A percentile compares a stretch with the other conserved stretches of the same genome.
Conservation (phyloP, 2,329 filamentous ascomycete genomes). For the Claviceps africana region DNA sequence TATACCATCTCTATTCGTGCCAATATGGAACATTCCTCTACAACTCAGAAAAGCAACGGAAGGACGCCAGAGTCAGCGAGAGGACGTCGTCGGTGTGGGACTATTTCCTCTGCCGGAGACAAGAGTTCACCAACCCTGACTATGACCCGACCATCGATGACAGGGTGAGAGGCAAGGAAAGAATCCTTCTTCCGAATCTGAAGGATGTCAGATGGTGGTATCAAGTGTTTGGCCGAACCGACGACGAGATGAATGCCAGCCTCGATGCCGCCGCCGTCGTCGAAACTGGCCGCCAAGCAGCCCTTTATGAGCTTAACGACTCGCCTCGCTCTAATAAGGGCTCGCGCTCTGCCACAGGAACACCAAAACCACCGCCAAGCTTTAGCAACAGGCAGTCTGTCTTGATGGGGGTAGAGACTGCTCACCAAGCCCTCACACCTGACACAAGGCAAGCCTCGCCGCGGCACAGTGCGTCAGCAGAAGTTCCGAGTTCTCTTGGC, state of each 20-base stretch:
- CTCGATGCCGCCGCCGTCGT: slow-evolving; percentile 40
- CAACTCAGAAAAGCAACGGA: slow-evolving; percentile 82
- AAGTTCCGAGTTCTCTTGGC: slow-evolving; percentile 29
- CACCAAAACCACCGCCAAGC: slow-evolving; percentile 25
- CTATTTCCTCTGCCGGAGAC: slow-evolving; percentile 71
- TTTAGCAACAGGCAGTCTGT: slow-evolving; percentile 35
- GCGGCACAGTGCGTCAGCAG: slow-evolving; percentile 31
- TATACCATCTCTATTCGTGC: slow-evolving; percentile 91
- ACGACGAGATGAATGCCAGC: slow-evolving; percentile 82
- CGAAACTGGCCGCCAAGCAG: slow-evolving; percentile 26
- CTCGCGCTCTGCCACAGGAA: slow-evolving; percentile 13
- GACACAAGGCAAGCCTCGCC: slow-evolving; percentile 21
- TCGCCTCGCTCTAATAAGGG: slow-evolving; percentile 12
- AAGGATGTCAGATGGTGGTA: slow-evolving; percentile 88
- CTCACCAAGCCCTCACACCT: slow-evolving; percentile 36
- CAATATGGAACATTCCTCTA: slow-evolving; percentile 96
- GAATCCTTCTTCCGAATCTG: slow-evolving; percentile 66
- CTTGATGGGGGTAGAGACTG: slow-evolving; percentile 44
- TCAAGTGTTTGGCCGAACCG: slow-evolving; percentile 70
- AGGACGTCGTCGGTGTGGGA: slow-evolving; percentile 85
- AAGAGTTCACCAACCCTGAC: slow-evolving; percentile 69
- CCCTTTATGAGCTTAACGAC: slow-evolving; percentile 21
- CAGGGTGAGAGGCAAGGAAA: slow-evolving; percentile 62
- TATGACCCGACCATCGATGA: slow-evolving; percentile 69
- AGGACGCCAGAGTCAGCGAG: slow-evolving; percentile 53